phyloP scores from a whole-genome alignment of 805 yeast species.

The Zygotorulaspora sp. region DNA sequence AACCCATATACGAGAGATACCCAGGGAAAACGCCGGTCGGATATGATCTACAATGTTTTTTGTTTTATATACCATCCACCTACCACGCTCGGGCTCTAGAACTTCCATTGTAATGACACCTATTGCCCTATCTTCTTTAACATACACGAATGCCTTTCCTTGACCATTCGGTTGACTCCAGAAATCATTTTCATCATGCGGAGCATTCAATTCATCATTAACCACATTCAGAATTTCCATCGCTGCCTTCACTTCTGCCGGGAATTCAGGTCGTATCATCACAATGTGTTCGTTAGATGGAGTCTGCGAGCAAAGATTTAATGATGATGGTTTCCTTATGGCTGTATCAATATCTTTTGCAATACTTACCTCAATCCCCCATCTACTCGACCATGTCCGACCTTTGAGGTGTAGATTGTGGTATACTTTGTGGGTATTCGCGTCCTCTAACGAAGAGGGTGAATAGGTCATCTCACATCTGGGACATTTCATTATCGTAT shows the following conservation, averaged over 20 bases:
- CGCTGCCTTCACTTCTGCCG: slow-evolving; percentile 35
- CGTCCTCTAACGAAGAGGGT: slow-evolving; percentile 18
- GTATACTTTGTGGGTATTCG: slow-evolving; percentile 42
- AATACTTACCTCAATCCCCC: slow-evolving; percentile 31
- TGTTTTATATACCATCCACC: slow-evolving; percentile 57
- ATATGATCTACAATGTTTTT: slow-evolving; percentile 48
- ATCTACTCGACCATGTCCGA: slow-evolving; percentile 41
- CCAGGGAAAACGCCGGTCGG: slow-evolving; percentile 39
- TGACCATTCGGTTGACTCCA: slow-evolving; percentile 31
- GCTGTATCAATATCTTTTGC: neutral
- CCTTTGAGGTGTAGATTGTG: slow-evolving; percentile 51
- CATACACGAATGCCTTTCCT: slow-evolving; percentile 49
- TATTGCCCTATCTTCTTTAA: slow-evolving; percentile 44
- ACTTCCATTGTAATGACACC: slow-evolving; percentile 54
- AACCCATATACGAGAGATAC: slow-evolving; percentile 49
- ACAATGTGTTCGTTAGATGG: slow-evolving; percentile 31
- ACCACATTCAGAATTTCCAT: slow-evolving; percentile 47
- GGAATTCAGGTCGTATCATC: slow-evolving; percentile 34
- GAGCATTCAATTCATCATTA: slow-evolving; percentile 59
- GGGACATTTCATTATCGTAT: slow-evolving; percentile 18
- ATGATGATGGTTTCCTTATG: slow-evolving; percentile 14
- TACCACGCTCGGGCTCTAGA: slow-evolving; percentile 37
- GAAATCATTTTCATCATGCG: slow-evolving; percentile 41
- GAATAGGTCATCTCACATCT: slow-evolving; percentile 31
- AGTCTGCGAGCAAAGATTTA: slow-evolving; percentile 2